Conservation (phyloP, 768 basidiomycete genomes). For the Naganishia vishniacii region DNA sequence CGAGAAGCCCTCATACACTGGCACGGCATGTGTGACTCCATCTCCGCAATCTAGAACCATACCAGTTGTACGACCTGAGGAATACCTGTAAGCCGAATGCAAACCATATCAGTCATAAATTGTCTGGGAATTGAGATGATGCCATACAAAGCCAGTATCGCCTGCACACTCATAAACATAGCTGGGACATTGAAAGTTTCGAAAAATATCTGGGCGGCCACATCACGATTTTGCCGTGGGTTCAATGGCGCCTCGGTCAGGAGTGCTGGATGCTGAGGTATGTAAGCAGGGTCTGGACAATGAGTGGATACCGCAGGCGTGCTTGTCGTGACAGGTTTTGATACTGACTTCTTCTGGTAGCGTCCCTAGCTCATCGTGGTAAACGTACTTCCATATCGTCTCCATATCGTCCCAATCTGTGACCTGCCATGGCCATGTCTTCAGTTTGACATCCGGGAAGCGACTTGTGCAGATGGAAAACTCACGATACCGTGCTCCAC, state of each 20-base stretch:
- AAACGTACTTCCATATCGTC: conserved; percentile 97
- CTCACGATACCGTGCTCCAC: conserved; percentile 95
- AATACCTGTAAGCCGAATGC: conserved; percentile 63
- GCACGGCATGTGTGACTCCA: conserved; percentile 96
- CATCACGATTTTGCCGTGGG: conserved; percentile 89
- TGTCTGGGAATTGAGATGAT: not conserved
- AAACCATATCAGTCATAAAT: not conserved
- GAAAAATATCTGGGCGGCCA: conserved; percentile 97
- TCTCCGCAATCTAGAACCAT: conserved; percentile 98
- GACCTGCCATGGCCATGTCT: conserved; percentile 27
- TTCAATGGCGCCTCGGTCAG: conserved; percentile 97
- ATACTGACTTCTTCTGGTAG: conserved; percentile 84
- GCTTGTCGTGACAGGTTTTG: conserved; percentile 25
- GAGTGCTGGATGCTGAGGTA: conserved; percentile 80
- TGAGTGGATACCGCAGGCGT: not conserved
- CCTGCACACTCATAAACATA: conserved; percentile 91
- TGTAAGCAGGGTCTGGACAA: not conserved
- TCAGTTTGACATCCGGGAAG: not conserved
- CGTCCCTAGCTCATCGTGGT: conserved; percentile 89
- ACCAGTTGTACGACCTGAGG: conserved; percentile 96
- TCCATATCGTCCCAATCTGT: conserved; percentile 99
- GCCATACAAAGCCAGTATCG: conserved; percentile 85
- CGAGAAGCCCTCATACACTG: conserved; percentile 97
- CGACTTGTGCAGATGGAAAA: not conserved
- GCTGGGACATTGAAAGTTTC: conserved; percentile 99